Evolutionary conservation across 371 early-diverging fungal species (phyloP), one percentile per base, ranked within the genome.

Genomic region (Mucor indicus): DNA sequence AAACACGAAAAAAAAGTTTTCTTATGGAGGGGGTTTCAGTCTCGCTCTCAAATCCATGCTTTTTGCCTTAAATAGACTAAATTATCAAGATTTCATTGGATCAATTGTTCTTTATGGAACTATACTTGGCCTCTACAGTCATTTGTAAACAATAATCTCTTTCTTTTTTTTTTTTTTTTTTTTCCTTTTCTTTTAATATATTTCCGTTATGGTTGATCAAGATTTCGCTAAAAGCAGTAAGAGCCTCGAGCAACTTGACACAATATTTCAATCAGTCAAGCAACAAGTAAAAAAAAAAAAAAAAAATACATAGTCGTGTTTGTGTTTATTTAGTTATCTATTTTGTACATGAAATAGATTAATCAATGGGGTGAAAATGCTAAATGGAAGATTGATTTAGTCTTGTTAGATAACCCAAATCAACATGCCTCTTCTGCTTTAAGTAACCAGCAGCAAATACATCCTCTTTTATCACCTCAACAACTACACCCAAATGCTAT

Each of bases 311-410:
- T 15, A 17, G 8, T 41, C n/a, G 17, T 1, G 23, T 36, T 25
- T 15, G 11, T 30, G 13, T 38, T 13, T 7, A 38, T 29, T 29
- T 19, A 17, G 13, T 5, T 15, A 33, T 15, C 9, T 13, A 33
- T 9, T n/a, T n/a, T n/a, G n/a, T n/a, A n/a, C n/a, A n/a, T n/a
- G n/a, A 33, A 21, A 35, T 19, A 64, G 65, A 57, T 65, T 60
- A 57, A 60, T 39, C 54, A 56, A 42, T 67, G 67, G 67, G 67
- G 67, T 23, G 67, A 67, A 40, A 52, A 62, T 51, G 67, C 67
- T 22, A 62, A 62, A 30, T 67, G 67, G 67, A 67, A 67, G 25
- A 67, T 67, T 16, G 67, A 67, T 27, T 37, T 67, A 10, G 54
- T 67, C 9, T 43, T 62, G 25, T 48, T 67, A 32, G 67, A 67